Base-by-base conservation (phyloP, 139 green algal genomes). In the Volvox africanus region DNA sequence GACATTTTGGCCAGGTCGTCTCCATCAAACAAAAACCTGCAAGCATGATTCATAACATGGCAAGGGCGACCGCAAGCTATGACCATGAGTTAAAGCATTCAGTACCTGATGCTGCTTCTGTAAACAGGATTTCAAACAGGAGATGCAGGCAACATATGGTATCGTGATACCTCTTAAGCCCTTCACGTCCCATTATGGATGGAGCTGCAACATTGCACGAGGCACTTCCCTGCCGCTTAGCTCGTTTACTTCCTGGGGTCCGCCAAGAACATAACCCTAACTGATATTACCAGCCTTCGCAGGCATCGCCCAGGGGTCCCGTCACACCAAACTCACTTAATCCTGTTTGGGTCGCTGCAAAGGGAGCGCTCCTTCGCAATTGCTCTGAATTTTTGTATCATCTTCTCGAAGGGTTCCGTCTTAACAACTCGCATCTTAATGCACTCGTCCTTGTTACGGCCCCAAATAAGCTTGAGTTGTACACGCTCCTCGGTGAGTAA, bases 11-110 rank as follows among this genome's bases (percentile, higher is more conserved):
- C 33, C 2, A 88, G 33, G 65, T 88, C 82, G 65, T 88, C 82
- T 6, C 82, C 82, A 44, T 88, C 82, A 14, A 88, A 67, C 21
- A 88, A 67, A 62, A 88, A 88, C 82, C 82, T 88, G 82, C 33
- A 20, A 55, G 44, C 44, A 55, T 5, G 44, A 55, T 55, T 55
- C 5, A 55, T 55, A 55, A 55, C 9, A 55, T 55, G 5, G 44
- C 44, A 55, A 55, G 44, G 44, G 44, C 44, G 44, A 9, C 44
- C 44, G 44, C 44, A 5, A 5, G 44, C 9, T 55, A 55, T 14
- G 44, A 55, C 44, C 44, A 55, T 55, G 5, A 55, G 9, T 9
- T 5, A 9, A 55, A 55, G 5, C 44, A n/a, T n/a, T n/a, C n/a
- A n/a, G 44, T 55, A 55, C 5, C 44, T 55, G 44, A 55, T 55